Percentiles rank a stretch among this genome's conserved stretches.
Conservation (phyloP, 176 grass and related monocot species). For the Hsuehochloa calcarea region DNA sequence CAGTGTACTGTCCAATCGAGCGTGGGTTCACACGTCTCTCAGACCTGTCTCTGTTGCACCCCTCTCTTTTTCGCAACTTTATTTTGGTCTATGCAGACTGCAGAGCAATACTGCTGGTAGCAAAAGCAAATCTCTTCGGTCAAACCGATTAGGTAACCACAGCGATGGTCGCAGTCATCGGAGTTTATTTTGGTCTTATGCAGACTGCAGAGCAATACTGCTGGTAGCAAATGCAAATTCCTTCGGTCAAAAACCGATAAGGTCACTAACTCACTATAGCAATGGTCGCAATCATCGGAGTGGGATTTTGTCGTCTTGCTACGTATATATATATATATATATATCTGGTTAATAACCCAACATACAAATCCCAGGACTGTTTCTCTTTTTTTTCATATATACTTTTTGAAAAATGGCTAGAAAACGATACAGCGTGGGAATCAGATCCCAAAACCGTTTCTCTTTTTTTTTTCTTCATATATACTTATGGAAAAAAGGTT, state of each 20-base stretch:
- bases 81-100: not conserved
- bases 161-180: not conserved
- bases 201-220: not conserved
- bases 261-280: not conserved
- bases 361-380: no score
- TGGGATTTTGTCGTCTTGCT: no score
- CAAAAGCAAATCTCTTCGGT: not conserved
- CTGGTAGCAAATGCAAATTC: not conserved
- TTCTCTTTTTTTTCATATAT: no score
- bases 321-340: no score
- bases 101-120: not conserved
- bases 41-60: not conserved
- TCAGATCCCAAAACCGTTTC: no score
- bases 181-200: not conserved
- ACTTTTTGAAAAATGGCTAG: no score
- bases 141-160: not conserved
- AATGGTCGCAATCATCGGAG: not conserved
- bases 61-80: no score
- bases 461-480: no score
- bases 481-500: no score
- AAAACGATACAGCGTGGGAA: no score
- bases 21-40: not conserved
- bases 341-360: no score
- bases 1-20: no score
- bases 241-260: slow-evolving; percentile 15